phyloP scores from a whole-genome alignment of 305 asterid genomes.

The Fraxinus xanthoxyloides region DNA sequence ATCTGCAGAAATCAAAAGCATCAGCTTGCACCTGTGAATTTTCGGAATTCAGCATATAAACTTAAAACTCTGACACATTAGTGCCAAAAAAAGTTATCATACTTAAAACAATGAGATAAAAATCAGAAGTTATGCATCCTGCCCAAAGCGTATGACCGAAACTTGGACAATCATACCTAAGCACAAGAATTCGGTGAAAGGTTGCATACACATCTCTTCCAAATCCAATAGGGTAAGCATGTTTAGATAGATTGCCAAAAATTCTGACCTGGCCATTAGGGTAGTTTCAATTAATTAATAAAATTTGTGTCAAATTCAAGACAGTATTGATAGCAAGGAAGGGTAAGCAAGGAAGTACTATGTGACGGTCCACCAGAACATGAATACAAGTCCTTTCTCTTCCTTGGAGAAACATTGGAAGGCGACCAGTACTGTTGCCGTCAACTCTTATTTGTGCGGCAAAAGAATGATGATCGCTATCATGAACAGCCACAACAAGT shows the following conservation, averaged over 20 bases:
- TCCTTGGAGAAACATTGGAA: conserved; percentile 43
- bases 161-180: conserved; percentile 40
- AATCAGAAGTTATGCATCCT: background rate
- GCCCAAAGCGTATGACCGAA: conserved; percentile 13
- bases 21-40: background rate
- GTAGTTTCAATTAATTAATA: conserved; percentile 21
- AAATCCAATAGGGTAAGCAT: conserved; percentile 58
- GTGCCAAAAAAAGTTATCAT: conserved; percentile 1
- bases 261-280: conserved; percentile 56
- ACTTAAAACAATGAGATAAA: background rate
- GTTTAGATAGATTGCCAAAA: conserved; percentile 44
- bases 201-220: conserved; percentile 64
- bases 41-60: background rate
- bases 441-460: conserved; percentile 32
- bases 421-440: conserved; percentile 24
- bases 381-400: conserved; percentile 61
- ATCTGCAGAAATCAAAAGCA: conserved; percentile 6
- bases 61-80: background rate
- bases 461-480: conserved; percentile 32
- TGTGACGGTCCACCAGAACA: conserved; percentile 43
- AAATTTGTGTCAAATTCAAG: conserved; percentile 5
- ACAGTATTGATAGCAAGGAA: conserved; percentile 15
- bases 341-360: conserved; percentile 36
- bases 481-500: conserved; percentile 58
- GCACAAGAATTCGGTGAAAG: conserved; percentile 73